Evolutionary conservation across 192 early-diverging fungal species (phyloP).

Genomic region (Geranomyces michiganensis): DNA sequence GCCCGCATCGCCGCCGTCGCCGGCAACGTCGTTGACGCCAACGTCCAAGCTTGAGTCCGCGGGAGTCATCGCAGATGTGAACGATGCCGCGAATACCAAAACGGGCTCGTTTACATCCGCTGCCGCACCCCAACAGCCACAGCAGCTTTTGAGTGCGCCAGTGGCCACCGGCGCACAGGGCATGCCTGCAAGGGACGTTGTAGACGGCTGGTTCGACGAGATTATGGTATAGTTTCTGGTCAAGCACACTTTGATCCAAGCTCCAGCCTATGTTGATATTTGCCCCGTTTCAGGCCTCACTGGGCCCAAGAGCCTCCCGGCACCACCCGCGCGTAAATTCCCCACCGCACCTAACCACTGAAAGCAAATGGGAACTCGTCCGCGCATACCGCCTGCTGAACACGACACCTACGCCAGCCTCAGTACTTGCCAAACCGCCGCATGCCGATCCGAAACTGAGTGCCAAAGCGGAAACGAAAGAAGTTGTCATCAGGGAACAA

Average conservation of each 20-base stretch:
- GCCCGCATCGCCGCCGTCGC: too few relatives aligned
- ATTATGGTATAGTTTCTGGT: conserved; percentile 14
- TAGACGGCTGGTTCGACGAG: conserved; percentile 31
- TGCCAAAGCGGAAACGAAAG: not conserved
- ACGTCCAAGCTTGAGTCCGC: too few relatives aligned
- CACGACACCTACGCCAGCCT: not conserved
- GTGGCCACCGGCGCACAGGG: not conserved
- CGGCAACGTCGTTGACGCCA: too few relatives aligned
- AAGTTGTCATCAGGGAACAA: not conserved
- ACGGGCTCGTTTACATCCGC: too few relatives aligned
- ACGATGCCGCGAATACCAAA: too few relatives aligned
- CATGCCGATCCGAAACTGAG: not conserved
- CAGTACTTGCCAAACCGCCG: not conserved
- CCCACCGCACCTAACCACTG: conserved; percentile 7
- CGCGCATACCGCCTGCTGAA: conserved; percentile 11
- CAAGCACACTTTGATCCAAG: not conserved
- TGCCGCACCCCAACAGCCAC: too few relatives aligned
- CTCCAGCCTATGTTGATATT: not conserved
- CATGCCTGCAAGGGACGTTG: conserved; percentile 16
- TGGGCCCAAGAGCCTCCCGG: not conserved
- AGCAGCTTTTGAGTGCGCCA: not conserved
- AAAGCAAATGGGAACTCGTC: conserved; percentile 30
- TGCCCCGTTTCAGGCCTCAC: not conserved
- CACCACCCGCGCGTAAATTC: not conserved
- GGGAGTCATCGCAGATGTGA: too few relatives aligned